Percentiles rank a stretch among this genome's conserved stretches.
phyloP scores from a whole-genome alignment of 345 rosid genomes.

The Pugionium cornutum region DNA sequence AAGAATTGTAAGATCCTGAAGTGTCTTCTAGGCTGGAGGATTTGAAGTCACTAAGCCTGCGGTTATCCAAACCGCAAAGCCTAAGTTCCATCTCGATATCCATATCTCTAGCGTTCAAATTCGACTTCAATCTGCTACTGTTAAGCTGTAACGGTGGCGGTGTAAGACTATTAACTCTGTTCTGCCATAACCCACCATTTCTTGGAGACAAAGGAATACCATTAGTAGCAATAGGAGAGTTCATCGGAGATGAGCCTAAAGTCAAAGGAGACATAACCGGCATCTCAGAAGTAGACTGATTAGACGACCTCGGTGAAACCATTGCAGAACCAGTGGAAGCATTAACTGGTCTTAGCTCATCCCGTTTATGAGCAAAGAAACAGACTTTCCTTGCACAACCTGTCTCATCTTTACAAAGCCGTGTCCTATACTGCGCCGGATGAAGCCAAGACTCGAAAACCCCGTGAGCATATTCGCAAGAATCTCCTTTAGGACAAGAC shows the following conservation, averaged over 20 bases:
- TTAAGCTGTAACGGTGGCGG: slow-evolving; percentile 55
- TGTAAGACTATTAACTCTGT: slow-evolving; percentile 55
- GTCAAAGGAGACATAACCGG: slow-evolving; percentile 56
- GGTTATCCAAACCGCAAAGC: slow-evolving; percentile 43
- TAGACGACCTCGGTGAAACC: slow-evolving; percentile 86
- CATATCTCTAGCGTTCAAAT: slow-evolving; percentile 70
- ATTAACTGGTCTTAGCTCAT: slow-evolving; percentile 88
- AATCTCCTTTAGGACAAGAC: slow-evolving; percentile 81
- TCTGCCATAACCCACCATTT: slow-evolving; percentile 65
- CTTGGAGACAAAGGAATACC: slow-evolving; percentile 34
- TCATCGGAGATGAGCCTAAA: slow-evolving; percentile 64
- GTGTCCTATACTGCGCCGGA: slow-evolving; percentile 90
- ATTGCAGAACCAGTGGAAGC: slow-evolving; percentile 95
- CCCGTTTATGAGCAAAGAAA: slow-evolving; percentile 90
- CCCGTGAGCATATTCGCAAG: slow-evolving; percentile 94
- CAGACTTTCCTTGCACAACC: slow-evolving; percentile 90
- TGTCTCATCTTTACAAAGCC: slow-evolving; percentile 96
- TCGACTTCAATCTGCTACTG: slow-evolving; percentile 80
- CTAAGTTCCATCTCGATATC: slow-evolving; percentile 75
- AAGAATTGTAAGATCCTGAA: slow-evolving; percentile 52
- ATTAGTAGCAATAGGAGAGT: slow-evolving; percentile 63
- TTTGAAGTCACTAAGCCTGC: slow-evolving; percentile 29
- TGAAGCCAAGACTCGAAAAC: slow-evolving; percentile 99
- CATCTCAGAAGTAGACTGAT: slow-evolving; percentile 54
- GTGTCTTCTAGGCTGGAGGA: slow-evolving; percentile 57